Conservation (phyloP, 441 rosid genomes). For the Gossypium laxum region DNA sequence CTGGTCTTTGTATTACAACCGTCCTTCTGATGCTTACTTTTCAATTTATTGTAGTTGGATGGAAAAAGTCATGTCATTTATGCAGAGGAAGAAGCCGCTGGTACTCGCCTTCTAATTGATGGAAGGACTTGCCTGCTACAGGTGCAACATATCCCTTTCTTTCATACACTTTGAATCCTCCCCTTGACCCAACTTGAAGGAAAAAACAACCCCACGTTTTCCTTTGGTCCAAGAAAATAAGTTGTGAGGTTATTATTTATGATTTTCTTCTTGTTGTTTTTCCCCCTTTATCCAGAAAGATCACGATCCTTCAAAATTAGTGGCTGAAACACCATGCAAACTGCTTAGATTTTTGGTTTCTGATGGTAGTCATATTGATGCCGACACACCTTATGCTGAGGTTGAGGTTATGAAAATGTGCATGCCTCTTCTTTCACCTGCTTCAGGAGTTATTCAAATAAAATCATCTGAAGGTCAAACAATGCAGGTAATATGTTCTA, state of each 20-base stretch:
- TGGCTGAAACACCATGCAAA: slow-evolving; percentile 99
- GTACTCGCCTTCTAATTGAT: slow-evolving; percentile 97
- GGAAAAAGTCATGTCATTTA: slow-evolving; percentile 99
- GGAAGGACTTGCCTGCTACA: slow-evolving; percentile 99
- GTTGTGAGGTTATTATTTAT: slow-evolving; percentile 13
- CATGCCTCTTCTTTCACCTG: slow-evolving; percentile 99
- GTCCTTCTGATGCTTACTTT: slow-evolving; percentile 12
- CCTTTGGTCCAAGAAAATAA: neutral
- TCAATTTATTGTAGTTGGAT: slow-evolving; percentile 55
- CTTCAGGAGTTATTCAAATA: slow-evolving; percentile 79
- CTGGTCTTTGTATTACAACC: neutral
- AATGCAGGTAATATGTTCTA: slow-evolving; percentile 65
- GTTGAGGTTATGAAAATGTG: slow-evolving; percentile 99
- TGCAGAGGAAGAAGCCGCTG: slow-evolving; percentile 99
- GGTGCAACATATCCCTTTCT: slow-evolving; percentile 29
- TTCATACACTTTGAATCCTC: neutral
- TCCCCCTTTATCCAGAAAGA: slow-evolving; percentile 45
- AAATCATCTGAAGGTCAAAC: slow-evolving; percentile 98
- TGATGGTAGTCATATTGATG: slow-evolving; percentile 86
- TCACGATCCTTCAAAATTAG: slow-evolving; percentile 94
- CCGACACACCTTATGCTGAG: slow-evolving; percentile 90
- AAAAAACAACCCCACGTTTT: neutral
- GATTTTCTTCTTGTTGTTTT: slow-evolving; percentile 11
- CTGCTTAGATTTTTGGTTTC: slow-evolving; percentile 81
- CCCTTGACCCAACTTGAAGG: neutral